phyloP scores from a whole-genome alignment of 208 protist species.

The Leptomonas seymouri region DNA sequence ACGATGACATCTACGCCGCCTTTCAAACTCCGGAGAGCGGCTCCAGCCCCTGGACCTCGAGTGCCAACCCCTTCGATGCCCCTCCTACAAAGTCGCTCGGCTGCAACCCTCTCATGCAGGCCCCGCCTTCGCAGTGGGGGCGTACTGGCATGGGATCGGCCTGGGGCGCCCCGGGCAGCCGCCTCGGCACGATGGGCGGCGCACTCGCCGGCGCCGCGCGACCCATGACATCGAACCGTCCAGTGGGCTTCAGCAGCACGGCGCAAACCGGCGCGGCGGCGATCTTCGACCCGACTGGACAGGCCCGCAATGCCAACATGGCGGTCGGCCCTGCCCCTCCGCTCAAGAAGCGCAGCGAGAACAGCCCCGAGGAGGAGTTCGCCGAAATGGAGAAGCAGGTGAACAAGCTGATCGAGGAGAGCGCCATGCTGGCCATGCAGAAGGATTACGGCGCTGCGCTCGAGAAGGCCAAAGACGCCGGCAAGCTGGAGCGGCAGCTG shows the following conservation, averaged over 20 bases:
- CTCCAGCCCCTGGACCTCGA: conserved; percentile 44
- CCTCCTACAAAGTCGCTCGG: conserved; percentile 27
- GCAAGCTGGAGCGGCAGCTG: conserved; percentile 92
- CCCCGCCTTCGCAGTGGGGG: conserved; percentile 85
- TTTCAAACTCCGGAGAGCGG: conserved; percentile 67
- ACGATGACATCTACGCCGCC: conserved; percentile 81
- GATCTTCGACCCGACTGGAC: conserved; percentile 85
- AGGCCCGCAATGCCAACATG: conserved; percentile 66
- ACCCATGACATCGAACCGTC: conserved; percentile 94
- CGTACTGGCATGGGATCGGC: conserved; percentile 56
- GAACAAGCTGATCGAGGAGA: conserved; percentile 95
- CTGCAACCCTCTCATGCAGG: conserved; percentile 79
- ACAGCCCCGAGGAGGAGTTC: conserved; percentile 92
- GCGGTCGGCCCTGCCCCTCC: conserved; percentile 85
- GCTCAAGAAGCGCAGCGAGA: conserved; percentile 91
- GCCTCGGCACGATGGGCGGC: conserved; percentile 69
- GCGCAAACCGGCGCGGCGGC: conserved; percentile 31
- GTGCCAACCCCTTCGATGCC: conserved; percentile 43
- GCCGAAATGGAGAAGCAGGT: conserved; percentile 94
- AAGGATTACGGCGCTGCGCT: conserved; percentile 89
- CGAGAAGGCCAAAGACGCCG: conserved; percentile 96
- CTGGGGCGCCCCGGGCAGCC: conserved; percentile 72
- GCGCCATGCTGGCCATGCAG: conserved; percentile 86
- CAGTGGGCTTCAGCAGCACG: conserved; percentile 83
- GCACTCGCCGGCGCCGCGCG: conserved; percentile 60